A percentile compares a stretch with the other conserved stretches of the same genome.
Evolutionary conservation across 1,284 basidiomycete species (phyloP).

Genomic region (Naganishia sp.): DNA sequence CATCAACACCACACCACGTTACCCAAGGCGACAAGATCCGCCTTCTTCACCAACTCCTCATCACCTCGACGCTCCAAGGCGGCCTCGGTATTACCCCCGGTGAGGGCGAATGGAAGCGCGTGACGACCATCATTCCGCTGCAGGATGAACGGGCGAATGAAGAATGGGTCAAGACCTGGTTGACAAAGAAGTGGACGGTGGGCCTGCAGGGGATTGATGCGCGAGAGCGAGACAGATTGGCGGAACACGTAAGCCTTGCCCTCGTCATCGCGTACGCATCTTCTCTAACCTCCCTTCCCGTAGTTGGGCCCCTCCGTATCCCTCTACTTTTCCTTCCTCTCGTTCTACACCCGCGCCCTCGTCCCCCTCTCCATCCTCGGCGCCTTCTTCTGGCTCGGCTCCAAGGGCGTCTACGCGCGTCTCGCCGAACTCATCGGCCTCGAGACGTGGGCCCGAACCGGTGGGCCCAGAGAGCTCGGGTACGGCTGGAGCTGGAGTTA

Average conservation of each 20-base stretch:
- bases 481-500: slow-evolving; percentile 27
- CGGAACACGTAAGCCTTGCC: slow-evolving; percentile 57
- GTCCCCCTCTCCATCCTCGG: slow-evolving; percentile 57
- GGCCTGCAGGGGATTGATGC: slow-evolving; percentile 57
- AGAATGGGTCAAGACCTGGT: slow-evolving; percentile 69
- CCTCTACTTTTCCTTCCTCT: slow-evolving; percentile 88
- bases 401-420: slow-evolving; percentile 26
- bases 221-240: slow-evolving; percentile 59
- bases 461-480: slow-evolving; percentile 22
- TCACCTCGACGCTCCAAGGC: slow-evolving; percentile 67
- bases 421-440: slow-evolving; percentile 28
- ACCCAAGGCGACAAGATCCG: slow-evolving; percentile 73
- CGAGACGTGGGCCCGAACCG: slow-evolving; percentile 31
- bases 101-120: slow-evolving; percentile 69
- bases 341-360: slow-evolving; percentile 75
- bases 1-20: slow-evolving; percentile 55
- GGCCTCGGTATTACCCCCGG: slow-evolving; percentile 76
- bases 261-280: slow-evolving; percentile 2
- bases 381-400: slow-evolving; percentile 41
- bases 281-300: neutral
- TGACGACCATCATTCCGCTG: slow-evolving; percentile 76
- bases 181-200: slow-evolving; percentile 59
- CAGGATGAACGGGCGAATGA: slow-evolving; percentile 73
- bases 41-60: slow-evolving; percentile 74
- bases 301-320: slow-evolving; percentile 84